A percentile compares a stretch with the other conserved stretches of the same genome.
phyloP scores from a whole-genome alignment of 2,329 filamentous ascomycete genomes.

The Thelonectria discophora region DNA sequence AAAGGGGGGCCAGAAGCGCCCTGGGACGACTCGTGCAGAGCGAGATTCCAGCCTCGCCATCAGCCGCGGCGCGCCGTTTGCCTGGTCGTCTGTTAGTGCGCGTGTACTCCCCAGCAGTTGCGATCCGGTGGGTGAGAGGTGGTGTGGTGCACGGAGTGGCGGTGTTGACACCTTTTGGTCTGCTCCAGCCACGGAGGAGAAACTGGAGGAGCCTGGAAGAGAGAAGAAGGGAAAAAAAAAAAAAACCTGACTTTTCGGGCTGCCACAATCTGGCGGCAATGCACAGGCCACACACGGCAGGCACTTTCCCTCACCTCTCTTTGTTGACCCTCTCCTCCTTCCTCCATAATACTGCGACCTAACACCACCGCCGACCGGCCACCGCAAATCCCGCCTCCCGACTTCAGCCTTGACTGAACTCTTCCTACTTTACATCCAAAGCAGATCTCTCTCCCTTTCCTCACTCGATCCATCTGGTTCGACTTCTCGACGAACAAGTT shows the following conservation, averaged over 20 bases:
- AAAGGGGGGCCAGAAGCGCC: slow-evolving; percentile 5
- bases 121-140: too few species aligned
- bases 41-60: slow-evolving; percentile 32
- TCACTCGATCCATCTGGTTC: slow-evolving; percentile 25
- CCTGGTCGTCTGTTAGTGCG: slow-evolving; percentile 40
- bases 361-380: slow-evolving; percentile 39
- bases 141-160: slow-evolving; percentile 30
- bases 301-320: slow-evolving; percentile 42
- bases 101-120: slow-evolving; percentile 34
- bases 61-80: slow-evolving; percentile 32
- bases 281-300: slow-evolving; percentile 32
- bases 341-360: slow-evolving; percentile 35
- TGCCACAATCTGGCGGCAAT: slow-evolving; percentile 28
- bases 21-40: slow-evolving; percentile 10
- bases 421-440: slow-evolving; percentile 28
- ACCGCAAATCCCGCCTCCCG: slow-evolving; percentile 42
- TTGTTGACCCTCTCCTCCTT: slow-evolving; percentile 42
- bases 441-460: slow-evolving; percentile 10
- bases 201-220: too few species aligned
- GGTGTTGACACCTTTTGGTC: slow-evolving; percentile 32
- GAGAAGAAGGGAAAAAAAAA: too few species aligned
- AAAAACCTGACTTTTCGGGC: slow-evolving; percentile 47
- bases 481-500: slow-evolving; percentile 32
- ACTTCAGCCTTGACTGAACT: slow-evolving; percentile 43
- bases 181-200: slow-evolving; percentile 29